Evolutionary conservation across 306 rosid species (phyloP).

Genomic region (Neltuma alba): DNA sequence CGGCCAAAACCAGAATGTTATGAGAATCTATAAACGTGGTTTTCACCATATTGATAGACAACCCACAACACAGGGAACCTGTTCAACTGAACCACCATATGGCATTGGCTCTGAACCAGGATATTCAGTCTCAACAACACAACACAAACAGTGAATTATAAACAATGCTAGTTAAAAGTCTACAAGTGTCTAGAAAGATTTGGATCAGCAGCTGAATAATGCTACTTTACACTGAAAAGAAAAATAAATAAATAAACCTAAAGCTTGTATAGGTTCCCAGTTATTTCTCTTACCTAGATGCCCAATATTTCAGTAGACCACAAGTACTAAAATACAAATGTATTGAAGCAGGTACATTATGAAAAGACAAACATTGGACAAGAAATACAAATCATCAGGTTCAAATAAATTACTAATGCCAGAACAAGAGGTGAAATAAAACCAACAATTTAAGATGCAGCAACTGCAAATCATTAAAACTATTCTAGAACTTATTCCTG

Average conservation of each 20-base stretch:
- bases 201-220: too few relatives aligned
- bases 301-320: neutral
- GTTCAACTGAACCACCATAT: neutral
- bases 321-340: conserved; percentile 4
- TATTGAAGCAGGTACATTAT: conserved; percentile 4
- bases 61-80: neutral
- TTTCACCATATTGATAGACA: neutral
- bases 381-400: conserved; percentile 7
- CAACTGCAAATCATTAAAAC: conserved; percentile 23
- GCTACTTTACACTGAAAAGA: too few relatives aligned
- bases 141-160: conserved; percentile 10
- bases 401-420: conserved; percentile 13
- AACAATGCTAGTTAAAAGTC: neutral
- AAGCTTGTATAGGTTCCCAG: neutral
- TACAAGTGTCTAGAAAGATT: too few relatives aligned
- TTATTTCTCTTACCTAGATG: neutral
- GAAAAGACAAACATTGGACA: conserved; percentile 2
- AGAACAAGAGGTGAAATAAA: neutral
- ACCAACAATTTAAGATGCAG: conserved; percentile 7
- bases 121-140: neutral
- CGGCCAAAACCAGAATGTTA: neutral
- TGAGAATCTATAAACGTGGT: neutral
- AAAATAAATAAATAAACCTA: neutral
- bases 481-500: conserved; percentile 19
- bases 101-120: conserved; percentile 3